Conservation (phyloP, 2,329 filamentous ascomycete species). For the Hawksworthiomyces lignivorus region DNA sequence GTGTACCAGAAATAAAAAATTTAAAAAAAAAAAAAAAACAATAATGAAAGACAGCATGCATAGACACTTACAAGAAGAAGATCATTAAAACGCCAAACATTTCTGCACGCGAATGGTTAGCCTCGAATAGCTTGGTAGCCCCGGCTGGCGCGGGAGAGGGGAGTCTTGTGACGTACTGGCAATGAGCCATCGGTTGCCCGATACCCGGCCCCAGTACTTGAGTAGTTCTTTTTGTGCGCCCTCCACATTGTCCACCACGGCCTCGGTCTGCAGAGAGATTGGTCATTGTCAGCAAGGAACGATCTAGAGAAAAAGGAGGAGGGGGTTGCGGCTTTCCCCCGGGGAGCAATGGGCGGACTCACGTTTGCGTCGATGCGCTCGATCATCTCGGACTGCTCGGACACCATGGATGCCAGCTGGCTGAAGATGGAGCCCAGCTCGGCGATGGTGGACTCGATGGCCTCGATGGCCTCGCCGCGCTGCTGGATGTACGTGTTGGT, state of each 20-base stretch:
- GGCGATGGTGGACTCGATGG: constrained; percentile 89
- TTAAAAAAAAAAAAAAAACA: neutral
- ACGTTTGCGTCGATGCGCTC: constrained; percentile 21
- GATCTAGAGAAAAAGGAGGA: neutral
- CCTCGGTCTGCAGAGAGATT: constrained; percentile 55
- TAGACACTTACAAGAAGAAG: constrained; percentile 60
- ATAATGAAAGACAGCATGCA: neutral
- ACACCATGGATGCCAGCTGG: constrained; percentile 88
- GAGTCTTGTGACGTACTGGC: constrained; percentile 49
- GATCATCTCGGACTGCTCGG: constrained; percentile 95
- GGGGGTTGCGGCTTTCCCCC: too few relatives aligned
- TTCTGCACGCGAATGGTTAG: too few relatives aligned
- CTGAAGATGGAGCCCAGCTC: constrained; percentile 60
- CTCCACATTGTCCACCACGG: constrained; percentile 97
- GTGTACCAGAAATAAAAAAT: too few relatives aligned
- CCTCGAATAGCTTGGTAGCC: neutral
- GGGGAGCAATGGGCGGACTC: too few relatives aligned
- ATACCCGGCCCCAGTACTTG: constrained; percentile 94
- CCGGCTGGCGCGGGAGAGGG: too few relatives aligned
- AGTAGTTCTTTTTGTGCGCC: constrained; percentile 90
- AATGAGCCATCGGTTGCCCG: constrained; percentile 90
- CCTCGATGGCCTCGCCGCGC: constrained; percentile 89
- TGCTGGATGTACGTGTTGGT: constrained; percentile 88
- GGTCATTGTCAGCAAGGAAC: neutral
- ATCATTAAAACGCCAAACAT: constrained; percentile 92